Evolutionary conservation across 345 rosid genomes (phyloP), one percentile per base, ranked within the genome.

Genomic region (Arabidopsis arenosa): DNA sequence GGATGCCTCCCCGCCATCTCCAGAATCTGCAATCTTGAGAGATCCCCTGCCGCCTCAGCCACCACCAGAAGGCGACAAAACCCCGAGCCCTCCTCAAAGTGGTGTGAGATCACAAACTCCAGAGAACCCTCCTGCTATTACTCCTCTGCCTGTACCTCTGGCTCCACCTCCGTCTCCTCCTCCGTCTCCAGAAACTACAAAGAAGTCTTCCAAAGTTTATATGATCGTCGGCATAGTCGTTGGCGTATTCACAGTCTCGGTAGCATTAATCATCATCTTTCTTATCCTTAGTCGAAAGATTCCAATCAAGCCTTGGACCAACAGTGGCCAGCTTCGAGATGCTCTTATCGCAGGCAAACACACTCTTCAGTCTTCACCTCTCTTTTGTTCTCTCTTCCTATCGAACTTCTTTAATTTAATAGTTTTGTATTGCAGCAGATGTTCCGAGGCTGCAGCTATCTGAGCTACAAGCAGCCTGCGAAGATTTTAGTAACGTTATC

Each of bases 401-500:
- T n/a, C 14, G n/a, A 39, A 11, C 17, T 37, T 36, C 30, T 66
- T 68, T 18, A 11, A 63, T 53, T 13, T 13, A 44, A 1, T 63
- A 11, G 15, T 15, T 54, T 61, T 54, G 23, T 41, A 33, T 56
- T 64, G 26, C 75, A 78, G 64, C 96, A 92, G 97, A 91, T 60
- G 93, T 87, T 13, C 98, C 96, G 3, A 89, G 85, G 80, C 86
- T 90, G 51, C 87, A 88, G 83, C 85, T 93, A 60, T 73, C 91
- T 47, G 99, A 95, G 78, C 90, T 95, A 66, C 88, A 84, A 82
- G 91, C 89, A 49, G 99, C 97, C 18, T 92, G 99, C 57, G 99
- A 95, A 81, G 99, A 92, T 80, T 95, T 95, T 75, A 95, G 98
- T 65, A 95, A 95, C 73, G 86, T 95, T 75, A 90, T 95, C 30